Conservation (phyloP, 441 rosid genomes). For the Hura crepitans region DNA sequence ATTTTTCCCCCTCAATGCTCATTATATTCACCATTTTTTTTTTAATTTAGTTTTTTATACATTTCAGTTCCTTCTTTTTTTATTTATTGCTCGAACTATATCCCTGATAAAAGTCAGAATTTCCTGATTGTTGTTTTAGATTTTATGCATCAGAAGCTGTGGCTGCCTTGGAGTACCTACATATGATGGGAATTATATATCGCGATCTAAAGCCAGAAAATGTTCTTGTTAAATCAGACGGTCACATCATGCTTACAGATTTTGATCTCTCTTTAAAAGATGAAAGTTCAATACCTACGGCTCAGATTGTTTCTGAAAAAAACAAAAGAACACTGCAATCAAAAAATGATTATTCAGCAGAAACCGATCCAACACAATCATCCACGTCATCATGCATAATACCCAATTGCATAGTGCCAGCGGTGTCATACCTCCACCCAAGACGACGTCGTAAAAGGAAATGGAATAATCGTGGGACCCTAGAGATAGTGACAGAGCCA, state of each 20-base stretch:
- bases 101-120: too few species aligned
- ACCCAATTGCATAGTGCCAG: conserved; percentile 78
- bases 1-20: too few species aligned
- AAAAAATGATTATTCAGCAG: conserved; percentile 18
- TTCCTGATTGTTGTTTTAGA: too few species aligned
- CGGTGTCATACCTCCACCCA: conserved; percentile 74
- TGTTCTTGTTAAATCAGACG: conserved; percentile 74
- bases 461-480: conserved; percentile 38
- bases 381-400: conserved; percentile 65
- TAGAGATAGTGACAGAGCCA: conserved; percentile 76
- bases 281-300: conserved; percentile 51
- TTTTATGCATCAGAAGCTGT: conserved; percentile 80
- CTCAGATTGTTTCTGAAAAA: conserved; percentile 48
- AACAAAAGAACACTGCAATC: conserved; percentile 23
- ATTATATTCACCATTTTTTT: too few species aligned
- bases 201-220: conserved; percentile 93
- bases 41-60: too few species aligned
- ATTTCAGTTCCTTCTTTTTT: too few species aligned
- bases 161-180: conserved; percentile 82
- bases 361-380: conserved; percentile 33
- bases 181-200: conserved; percentile 83
- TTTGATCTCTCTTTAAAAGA: conserved; percentile 86
- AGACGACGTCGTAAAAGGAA: conserved; percentile 49
- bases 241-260: conserved; percentile 89
- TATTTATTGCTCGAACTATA: too few species aligned